phyloP scores from a whole-genome alignment of 169 alveolate genomes.

The Plasmodium fragile region DNA sequence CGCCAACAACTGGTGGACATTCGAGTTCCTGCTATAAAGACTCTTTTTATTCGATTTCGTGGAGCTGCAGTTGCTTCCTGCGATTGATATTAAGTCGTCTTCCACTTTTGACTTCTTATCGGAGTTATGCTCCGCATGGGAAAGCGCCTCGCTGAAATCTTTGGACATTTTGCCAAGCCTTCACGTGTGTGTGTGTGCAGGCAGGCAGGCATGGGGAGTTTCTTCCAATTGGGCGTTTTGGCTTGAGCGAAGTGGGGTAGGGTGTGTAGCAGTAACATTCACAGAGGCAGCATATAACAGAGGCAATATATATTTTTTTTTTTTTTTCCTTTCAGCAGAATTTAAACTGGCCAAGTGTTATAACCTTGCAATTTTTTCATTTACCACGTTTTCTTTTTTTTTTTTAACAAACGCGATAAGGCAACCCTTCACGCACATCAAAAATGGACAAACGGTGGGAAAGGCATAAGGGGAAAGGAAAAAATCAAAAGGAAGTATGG shows the following conservation, averaged over 20 bases:
- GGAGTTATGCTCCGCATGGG: constrained; percentile 30
- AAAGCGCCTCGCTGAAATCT: constrained; percentile 32
- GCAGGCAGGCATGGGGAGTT: constrained; percentile 6
- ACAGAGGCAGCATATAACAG: neutral
- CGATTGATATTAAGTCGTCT: constrained; percentile 35
- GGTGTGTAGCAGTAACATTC: neutral
- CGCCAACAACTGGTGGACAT: constrained; percentile 70
- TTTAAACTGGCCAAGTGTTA: constrained; percentile 11
- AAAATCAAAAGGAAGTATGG: constrained; percentile 26
- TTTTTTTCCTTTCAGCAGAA: constrained; percentile 14
- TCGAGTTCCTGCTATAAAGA: constrained; percentile 34
- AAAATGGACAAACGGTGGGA: neutral
- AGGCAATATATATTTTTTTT: constrained; percentile 19
- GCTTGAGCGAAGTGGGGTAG: neutral
- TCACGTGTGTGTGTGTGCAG: constrained; percentile 1
- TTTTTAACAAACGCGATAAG: constrained; percentile 2
- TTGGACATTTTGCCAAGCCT: constrained; percentile 56
- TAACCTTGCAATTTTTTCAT: constrained; percentile 4
- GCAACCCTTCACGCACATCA: neutral
- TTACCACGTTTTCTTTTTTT: constrained; percentile 8
- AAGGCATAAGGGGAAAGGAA: neutral
- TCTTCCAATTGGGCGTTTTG: constrained; percentile 10
- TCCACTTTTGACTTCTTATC: constrained; percentile 46
- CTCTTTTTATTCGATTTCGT: constrained; percentile 20
- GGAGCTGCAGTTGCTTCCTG: constrained; percentile 35